Conservation (phyloP, 2,329 filamentous ascomycete genomes). For the Stachybotrys elegans region DNA sequence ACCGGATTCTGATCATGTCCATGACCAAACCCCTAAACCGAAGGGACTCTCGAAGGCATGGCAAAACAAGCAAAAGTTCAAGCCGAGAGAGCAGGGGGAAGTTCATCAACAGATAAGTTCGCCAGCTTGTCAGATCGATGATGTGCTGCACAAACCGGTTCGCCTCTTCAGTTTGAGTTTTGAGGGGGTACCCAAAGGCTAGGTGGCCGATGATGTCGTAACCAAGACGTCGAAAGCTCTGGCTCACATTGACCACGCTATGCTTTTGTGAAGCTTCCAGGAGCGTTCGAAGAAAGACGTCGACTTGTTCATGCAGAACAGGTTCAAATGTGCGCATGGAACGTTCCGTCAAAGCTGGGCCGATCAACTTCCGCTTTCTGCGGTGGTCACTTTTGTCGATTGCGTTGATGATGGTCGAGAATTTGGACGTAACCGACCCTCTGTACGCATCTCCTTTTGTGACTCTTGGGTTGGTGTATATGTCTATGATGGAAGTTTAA, state of each 20-base stretch:
- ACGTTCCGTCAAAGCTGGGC: constrained; percentile 4
- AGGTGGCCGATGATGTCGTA: constrained; percentile 5
- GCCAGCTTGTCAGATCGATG: neutral
- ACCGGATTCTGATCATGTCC: neutral
- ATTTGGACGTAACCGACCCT: neutral
- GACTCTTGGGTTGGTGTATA: neutral
- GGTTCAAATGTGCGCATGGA: constrained; percentile 10
- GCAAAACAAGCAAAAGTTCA: neutral
- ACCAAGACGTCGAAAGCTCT: constrained; percentile 1
- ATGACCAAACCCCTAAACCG: neutral
- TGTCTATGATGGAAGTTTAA: neutral
- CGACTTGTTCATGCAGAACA: constrained; percentile 6
- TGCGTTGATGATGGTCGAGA: constrained; percentile 3
- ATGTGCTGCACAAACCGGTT: neutral
- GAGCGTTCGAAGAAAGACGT: constrained; percentile 5
- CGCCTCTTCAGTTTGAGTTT: neutral
- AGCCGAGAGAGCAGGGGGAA: neutral
- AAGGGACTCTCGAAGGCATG: neutral
- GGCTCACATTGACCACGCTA: neutral
- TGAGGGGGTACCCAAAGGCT: constrained; percentile 6
- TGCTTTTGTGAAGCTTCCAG: neutral
- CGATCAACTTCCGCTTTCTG: constrained; percentile 4
- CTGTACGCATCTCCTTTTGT: neutral
- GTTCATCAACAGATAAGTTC: neutral
- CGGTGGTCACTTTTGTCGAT: constrained; percentile 4